Evolutionary conservation across 306 rosid genomes (phyloP).

Genomic region (Arachis stenosperma): DNA sequence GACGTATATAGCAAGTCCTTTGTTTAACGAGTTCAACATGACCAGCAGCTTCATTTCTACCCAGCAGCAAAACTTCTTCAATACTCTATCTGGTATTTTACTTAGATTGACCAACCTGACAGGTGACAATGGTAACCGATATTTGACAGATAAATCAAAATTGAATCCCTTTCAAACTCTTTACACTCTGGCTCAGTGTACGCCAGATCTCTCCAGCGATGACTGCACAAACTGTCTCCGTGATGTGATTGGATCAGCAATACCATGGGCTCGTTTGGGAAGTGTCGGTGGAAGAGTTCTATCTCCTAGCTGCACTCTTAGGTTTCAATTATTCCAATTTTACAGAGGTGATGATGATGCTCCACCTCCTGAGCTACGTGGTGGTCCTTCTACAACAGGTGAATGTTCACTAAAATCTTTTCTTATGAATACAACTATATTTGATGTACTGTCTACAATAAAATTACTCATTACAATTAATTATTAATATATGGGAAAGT

Average conservation of each 20-base stretch:
- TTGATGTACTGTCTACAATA: too few species aligned
- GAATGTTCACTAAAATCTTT: too few species aligned
- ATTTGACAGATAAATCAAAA: too few species aligned
- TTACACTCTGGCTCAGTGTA: background rate
- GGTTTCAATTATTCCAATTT: background rate
- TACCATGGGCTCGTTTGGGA: background rate
- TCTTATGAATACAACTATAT: too few species aligned
- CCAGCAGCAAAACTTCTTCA: background rate
- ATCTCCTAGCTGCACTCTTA: background rate
- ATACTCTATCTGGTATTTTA: background rate
- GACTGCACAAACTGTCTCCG: background rate
- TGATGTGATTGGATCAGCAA: background rate
- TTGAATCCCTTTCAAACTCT: background rate
- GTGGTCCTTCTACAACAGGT: background rate
- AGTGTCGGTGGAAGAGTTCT: background rate
- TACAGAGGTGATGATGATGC: background rate
- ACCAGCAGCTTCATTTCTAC: background rate
- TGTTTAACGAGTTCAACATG: background rate
- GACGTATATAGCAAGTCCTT: background rate
- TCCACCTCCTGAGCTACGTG: background rate
- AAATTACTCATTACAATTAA: too few species aligned
- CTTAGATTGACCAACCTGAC: background rate
- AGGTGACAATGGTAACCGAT: background rate
- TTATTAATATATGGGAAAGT: too few species aligned
- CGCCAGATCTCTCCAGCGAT: background rate